A percentile compares a stretch with the other conserved stretches of the same genome.
Evolutionary conservation across 129 eudicot species (phyloP).

Genomic region (Flaveria brownii): DNA sequence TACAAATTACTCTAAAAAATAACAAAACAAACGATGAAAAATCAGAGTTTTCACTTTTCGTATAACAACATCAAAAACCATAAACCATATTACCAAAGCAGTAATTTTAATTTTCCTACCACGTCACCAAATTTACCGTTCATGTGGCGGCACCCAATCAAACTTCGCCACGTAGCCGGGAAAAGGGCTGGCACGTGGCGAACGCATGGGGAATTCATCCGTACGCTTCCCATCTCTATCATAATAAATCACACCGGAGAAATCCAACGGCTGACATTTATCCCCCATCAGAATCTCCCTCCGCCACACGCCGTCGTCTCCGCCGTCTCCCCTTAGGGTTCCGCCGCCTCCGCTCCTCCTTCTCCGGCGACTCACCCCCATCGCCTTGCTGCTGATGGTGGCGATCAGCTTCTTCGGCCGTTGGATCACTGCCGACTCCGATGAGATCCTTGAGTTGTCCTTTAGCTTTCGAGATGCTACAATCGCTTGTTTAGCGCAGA

Average conservation of each 20-base stretch:
- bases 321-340: conserved; percentile 22
- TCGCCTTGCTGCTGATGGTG: conserved; percentile 50
- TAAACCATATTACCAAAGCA: neutral
- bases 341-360: conserved; percentile 15
- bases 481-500: conserved; percentile 42
- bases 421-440: conserved; percentile 32
- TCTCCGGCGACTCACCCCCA: conserved; percentile 35
- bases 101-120: neutral
- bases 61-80: conserved; percentile 22
- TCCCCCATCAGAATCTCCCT: conserved; percentile 67
- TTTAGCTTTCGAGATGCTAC: conserved; percentile 46
- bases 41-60: neutral
- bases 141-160: conserved; percentile 37
- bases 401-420: conserved; percentile 45
- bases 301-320: conserved; percentile 58
- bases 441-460: conserved; percentile 28
- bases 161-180: conserved; percentile 34
- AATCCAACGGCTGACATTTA: conserved; percentile 69
- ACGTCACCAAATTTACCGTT: conserved; percentile 20
- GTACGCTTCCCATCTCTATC: conserved; percentile 48
- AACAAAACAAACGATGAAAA: neutral
- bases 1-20: conserved; percentile 4
- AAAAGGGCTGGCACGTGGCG: conserved; percentile 58
- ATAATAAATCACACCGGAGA: conserved; percentile 65
- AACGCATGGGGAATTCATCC: conserved; percentile 45